A percentile compares a stretch with the other conserved stretches of the same genome.
Evolutionary conservation across 176 grass and related monocot genomes (phyloP).

Genomic region (Oryza punctata): DNA sequence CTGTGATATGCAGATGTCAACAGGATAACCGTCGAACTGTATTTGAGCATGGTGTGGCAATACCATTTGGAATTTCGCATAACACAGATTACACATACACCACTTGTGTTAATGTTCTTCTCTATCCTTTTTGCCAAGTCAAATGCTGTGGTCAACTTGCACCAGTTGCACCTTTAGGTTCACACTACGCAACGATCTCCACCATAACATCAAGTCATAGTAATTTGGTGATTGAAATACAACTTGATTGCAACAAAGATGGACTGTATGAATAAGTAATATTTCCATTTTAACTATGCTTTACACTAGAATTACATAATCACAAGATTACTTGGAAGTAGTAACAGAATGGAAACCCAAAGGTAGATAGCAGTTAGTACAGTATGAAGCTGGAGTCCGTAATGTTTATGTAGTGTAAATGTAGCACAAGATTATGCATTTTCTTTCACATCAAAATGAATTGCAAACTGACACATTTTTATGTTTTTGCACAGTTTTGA

Average conservation of each 20-base stretch:
- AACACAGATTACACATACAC: background rate
- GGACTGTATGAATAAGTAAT: background rate
- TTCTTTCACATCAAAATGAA: background rate
- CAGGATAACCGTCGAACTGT: no score
- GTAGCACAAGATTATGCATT: background rate
- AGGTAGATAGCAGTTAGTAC: background rate
- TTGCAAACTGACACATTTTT: background rate
- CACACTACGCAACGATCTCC: background rate
- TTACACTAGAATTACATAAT: background rate
- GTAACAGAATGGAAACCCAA: background rate
- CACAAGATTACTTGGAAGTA: background rate
- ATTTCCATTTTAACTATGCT: background rate
- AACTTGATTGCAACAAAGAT: background rate
- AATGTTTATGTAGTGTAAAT: constrained; percentile 1
- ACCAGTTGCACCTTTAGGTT: background rate
- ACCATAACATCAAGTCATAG: background rate
- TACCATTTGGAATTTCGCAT: background rate
- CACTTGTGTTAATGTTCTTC: background rate
- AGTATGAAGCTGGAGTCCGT: background rate
- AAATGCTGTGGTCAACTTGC: background rate
- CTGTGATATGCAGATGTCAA: background rate
- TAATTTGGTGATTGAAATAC: constrained; percentile 12
- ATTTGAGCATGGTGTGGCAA: background rate
- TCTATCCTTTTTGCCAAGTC: background rate
- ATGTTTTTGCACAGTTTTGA: no score